Conservation (phyloP, 352 stramenopile genomes). For the Pythium diclinum region DNA sequence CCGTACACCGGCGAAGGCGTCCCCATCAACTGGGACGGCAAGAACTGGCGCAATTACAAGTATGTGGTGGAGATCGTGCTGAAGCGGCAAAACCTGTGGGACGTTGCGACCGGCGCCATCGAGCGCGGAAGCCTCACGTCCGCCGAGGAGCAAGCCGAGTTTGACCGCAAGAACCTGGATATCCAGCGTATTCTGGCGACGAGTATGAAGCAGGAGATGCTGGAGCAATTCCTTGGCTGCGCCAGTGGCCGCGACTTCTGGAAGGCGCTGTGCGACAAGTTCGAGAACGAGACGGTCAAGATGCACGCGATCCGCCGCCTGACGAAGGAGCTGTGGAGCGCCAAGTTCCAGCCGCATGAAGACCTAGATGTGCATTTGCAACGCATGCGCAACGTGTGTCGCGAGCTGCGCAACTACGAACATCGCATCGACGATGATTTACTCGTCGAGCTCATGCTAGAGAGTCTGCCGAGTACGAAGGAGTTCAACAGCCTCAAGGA, state of each 20-base stretch:
- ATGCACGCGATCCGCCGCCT: neutral
- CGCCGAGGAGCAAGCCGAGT: neutral
- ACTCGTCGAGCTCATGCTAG: neutral
- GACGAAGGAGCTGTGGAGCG: neutral
- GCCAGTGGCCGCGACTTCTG: neutral
- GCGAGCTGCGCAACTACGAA: neutral
- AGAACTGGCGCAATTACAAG: constrained; percentile 1
- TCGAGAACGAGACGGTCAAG: neutral
- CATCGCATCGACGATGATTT: neutral
- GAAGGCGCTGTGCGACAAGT: neutral
- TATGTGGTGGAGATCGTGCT: neutral
- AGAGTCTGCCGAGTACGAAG: neutral
- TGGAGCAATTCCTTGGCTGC: neutral
- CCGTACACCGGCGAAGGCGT: neutral
- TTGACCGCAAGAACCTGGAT: constrained; percentile 1
- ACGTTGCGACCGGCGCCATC: neutral
- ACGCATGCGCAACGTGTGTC: neutral
- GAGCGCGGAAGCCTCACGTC: neutral
- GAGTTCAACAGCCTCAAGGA: neutral
- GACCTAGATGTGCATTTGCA: neutral
- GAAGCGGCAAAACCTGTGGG: neutral
- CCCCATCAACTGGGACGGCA: neutral
- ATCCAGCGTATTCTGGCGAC: neutral
- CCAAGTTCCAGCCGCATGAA: neutral
- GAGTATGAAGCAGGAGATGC: neutral